Evolutionary conservation across 805 yeast genomes (phyloP).

Genomic region (Candida palmyrensis): DNA sequence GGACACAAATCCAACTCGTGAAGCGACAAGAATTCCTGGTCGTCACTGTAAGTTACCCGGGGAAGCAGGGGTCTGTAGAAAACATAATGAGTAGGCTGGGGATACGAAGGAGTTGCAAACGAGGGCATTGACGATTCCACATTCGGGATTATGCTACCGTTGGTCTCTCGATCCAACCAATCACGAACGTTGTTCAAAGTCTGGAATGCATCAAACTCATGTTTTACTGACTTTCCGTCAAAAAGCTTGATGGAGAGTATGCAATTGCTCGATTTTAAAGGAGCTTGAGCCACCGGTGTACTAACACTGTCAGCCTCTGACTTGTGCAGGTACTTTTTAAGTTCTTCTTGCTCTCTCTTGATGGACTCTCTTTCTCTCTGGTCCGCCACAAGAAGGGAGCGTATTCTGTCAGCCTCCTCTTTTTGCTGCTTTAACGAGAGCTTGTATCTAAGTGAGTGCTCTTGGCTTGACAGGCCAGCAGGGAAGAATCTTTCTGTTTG

Average conservation of each 20-base stretch:
- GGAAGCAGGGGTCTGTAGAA: conserved; percentile 41
- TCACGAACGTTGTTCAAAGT: conserved; percentile 55
- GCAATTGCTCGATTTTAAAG: conserved; percentile 21
- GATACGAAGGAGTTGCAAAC: conserved; percentile 48
- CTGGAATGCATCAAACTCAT: conserved; percentile 41
- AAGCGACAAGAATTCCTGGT: conserved; percentile 51
- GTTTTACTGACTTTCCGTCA: conserved; percentile 57
- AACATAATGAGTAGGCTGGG: conserved; percentile 46
- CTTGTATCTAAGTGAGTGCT: background rate
- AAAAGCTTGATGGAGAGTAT: conserved; percentile 56
- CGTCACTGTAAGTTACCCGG: conserved; percentile 42
- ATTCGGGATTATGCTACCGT: conserved; percentile 30
- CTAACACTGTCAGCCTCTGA: background rate
- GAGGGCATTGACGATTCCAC: conserved; percentile 42
- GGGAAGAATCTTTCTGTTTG: no score
- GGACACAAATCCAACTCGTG: conserved; percentile 57
- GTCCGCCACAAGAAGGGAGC: conserved; percentile 49
- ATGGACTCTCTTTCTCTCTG: conserved; percentile 37
- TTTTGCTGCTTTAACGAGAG: conserved; percentile 32
- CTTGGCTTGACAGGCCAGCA: no score
- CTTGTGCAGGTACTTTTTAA: conserved; percentile 8
- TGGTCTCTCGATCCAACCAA: conserved; percentile 51
- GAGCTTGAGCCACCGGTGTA: background rate
- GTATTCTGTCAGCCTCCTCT: conserved; percentile 53
- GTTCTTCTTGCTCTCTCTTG: conserved; percentile 6